Evolutionary conservation across 306 rosid genomes (phyloP).

Genomic region (Glycyrrhiza uralensis): DNA sequence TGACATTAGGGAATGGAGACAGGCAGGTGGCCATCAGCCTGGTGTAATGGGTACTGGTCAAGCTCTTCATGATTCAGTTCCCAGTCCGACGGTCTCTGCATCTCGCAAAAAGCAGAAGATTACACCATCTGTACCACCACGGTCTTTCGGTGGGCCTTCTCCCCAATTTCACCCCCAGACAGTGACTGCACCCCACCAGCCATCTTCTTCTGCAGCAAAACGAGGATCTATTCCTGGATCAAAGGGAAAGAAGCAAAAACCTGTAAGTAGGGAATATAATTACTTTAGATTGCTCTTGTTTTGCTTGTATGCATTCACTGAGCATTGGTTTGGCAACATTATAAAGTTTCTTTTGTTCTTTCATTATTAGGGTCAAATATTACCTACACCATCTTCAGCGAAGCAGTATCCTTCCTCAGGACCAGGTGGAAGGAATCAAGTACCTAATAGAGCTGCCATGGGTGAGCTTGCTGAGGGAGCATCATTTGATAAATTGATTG

Average conservation of each 20-base stretch:
- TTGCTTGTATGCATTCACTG: not conserved
- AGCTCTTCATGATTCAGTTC: conserved; percentile 71
- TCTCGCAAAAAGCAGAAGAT: conserved; percentile 86
- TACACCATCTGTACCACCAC: conserved; percentile 63
- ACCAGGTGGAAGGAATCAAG: conserved; percentile 72
- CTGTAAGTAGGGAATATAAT: conserved; percentile 53
- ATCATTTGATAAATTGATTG: conserved; percentile 56
- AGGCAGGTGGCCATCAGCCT: conserved; percentile 72
- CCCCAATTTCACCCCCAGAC: conserved; percentile 69
- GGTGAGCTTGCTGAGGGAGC: conserved; percentile 64
- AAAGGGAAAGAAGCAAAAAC: conserved; percentile 82
- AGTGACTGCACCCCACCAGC: conserved; percentile 67
- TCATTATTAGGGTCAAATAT: conserved; percentile 41
- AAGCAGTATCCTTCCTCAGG: conserved; percentile 72
- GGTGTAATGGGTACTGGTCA: conserved; percentile 58
- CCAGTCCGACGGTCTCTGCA: conserved; percentile 87
- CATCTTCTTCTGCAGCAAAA: conserved; percentile 77
- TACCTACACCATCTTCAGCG: conserved; percentile 62
- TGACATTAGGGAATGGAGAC: conserved; percentile 89
- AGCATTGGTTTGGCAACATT: not conserved
- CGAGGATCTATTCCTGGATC: conserved; percentile 74
- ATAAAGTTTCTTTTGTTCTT: conserved; percentile 9
- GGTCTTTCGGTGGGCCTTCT: conserved; percentile 78
- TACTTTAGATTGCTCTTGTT: not conserved
- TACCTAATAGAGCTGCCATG: conserved; percentile 54